Evolutionary conservation across 73 alveolate genomes (phyloP).

Genomic region (Paramecium sonneborni): DNA sequence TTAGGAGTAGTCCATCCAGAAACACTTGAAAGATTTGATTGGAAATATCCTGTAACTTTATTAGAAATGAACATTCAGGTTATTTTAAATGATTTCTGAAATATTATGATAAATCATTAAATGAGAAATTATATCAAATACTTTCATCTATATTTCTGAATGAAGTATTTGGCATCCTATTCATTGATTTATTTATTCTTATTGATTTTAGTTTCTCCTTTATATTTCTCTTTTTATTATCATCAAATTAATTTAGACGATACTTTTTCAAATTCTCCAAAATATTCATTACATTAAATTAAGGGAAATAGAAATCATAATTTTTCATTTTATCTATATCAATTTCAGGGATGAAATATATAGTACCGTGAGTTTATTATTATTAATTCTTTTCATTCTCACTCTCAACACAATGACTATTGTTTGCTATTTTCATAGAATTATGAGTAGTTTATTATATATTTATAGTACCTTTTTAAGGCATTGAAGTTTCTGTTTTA

Average conservation of each 20-base stretch:
- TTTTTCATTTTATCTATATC: not conserved
- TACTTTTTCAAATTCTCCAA: not conserved
- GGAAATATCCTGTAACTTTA: conserved; percentile 90
- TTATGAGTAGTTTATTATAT: not conserved
- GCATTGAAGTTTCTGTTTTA: not conserved
- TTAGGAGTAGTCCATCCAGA: conserved; percentile 96
- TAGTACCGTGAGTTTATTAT: not conserved
- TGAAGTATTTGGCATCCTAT: not conserved
- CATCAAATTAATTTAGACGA: not conserved
- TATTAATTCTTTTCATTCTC: not conserved
- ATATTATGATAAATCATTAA: not conserved
- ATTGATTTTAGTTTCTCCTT: not conserved
- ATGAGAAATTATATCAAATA: not conserved
- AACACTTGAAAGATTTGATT: conserved; percentile 85
- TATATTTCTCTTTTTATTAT: not conserved
- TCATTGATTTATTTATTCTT: not conserved
- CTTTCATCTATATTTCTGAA: not conserved
- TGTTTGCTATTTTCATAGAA: not conserved
- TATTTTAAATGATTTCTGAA: conserved; percentile 66
- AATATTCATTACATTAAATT: not conserved
- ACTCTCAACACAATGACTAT: not conserved
- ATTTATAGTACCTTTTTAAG: not conserved
- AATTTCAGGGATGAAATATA: not conserved
- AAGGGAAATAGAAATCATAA: not conserved
- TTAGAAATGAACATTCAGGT: conserved; percentile 87